Conservation (phyloP, 805 yeast species). For the Ogataea glucozyma region DNA sequence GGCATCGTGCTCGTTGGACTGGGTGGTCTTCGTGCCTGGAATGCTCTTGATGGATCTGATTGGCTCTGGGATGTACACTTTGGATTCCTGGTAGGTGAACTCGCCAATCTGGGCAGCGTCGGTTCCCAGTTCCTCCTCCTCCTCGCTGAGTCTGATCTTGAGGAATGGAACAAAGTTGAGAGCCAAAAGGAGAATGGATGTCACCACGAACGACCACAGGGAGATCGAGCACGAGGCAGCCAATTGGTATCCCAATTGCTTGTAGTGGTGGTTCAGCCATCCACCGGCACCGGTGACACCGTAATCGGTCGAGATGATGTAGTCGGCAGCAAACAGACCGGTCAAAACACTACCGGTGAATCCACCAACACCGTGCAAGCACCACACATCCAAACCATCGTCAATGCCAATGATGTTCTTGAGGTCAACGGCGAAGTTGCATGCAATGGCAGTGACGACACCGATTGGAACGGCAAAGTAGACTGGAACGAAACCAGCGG, state of each 20-base stretch:
- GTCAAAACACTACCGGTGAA: slow-evolving; percentile 79
- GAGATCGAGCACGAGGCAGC: slow-evolving; percentile 74
- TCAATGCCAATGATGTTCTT: slow-evolving; percentile 74
- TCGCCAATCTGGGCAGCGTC: slow-evolving; percentile 93
- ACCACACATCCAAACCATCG: slow-evolving; percentile 94
- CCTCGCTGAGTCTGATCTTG: slow-evolving; percentile 78
- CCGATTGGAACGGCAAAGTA: slow-evolving; percentile 89
- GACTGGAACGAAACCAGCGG: slow-evolving; percentile 93
- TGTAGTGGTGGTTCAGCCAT: slow-evolving; percentile 81
- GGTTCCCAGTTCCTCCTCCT: slow-evolving; percentile 85
- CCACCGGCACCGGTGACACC: slow-evolving; percentile 70
- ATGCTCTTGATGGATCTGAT: slow-evolving; percentile 55
- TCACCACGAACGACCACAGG: slow-evolving; percentile 73
- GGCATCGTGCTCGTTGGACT: slow-evolving; percentile 26
- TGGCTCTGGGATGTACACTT: slow-evolving; percentile 74
- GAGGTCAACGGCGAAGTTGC: slow-evolving; percentile 84
- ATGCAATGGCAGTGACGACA: slow-evolving; percentile 68
- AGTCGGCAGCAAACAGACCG: slow-evolving; percentile 90
- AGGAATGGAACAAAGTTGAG: slow-evolving; percentile 81
- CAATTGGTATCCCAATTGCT: slow-evolving; percentile 84
- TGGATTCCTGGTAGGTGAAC: slow-evolving; percentile 69
- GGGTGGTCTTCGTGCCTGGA: slow-evolving; percentile 16
- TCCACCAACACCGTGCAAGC: slow-evolving; percentile 94
- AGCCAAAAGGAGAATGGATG: slow-evolving; percentile 62
- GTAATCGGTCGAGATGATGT: slow-evolving; percentile 83